Evolutionary conservation across 768 basidiomycete species (phyloP).

Genomic region (Lactifluus subvellereus): DNA sequence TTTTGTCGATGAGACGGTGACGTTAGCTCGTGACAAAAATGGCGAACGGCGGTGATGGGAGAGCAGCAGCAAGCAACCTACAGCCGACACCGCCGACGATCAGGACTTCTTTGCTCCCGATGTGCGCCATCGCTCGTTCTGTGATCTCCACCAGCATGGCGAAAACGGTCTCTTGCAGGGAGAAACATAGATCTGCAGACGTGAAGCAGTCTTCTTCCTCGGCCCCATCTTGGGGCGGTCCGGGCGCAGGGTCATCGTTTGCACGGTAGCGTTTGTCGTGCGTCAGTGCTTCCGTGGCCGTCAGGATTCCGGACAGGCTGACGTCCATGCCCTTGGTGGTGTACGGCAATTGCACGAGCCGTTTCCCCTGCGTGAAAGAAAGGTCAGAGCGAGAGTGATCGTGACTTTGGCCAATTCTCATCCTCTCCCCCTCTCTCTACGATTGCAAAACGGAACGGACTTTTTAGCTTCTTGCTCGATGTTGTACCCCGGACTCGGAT

Average conservation of each 20-base stretch:
- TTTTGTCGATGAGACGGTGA: not conserved
- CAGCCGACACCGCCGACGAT: constrained; percentile 99
- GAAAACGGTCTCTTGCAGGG: constrained; percentile 93
- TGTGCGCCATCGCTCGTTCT: constrained; percentile 98
- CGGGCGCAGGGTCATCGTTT: constrained; percentile 27
- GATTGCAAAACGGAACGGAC: constrained; percentile 36
- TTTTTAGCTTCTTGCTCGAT: constrained; percentile 94
- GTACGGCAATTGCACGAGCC: constrained; percentile 81
- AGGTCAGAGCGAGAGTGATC: constrained; percentile 7
- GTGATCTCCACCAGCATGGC: constrained; percentile 99
- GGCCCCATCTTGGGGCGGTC: constrained; percentile 29
- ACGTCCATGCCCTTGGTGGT: constrained; percentile 99
- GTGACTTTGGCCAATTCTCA: not conserved
- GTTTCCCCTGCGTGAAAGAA: constrained; percentile 51
- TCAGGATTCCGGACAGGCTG: constrained; percentile 90
- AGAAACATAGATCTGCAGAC: constrained; percentile 94
- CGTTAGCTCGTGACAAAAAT: not conserved
- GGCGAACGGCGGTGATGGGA: too few relatives aligned
- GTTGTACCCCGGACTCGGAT: constrained; percentile 94
- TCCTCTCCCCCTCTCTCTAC: too few relatives aligned
- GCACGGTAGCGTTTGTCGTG: constrained; percentile 70
- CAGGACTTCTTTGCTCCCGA: constrained; percentile 90
- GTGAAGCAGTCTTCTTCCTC: constrained; percentile 69
- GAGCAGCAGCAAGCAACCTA: constrained; percentile 38
- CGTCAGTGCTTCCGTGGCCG: constrained; percentile 84